Conservation (phyloP, 169 alveolate species). For the Ichthyophthirius multifiliis region DNA sequence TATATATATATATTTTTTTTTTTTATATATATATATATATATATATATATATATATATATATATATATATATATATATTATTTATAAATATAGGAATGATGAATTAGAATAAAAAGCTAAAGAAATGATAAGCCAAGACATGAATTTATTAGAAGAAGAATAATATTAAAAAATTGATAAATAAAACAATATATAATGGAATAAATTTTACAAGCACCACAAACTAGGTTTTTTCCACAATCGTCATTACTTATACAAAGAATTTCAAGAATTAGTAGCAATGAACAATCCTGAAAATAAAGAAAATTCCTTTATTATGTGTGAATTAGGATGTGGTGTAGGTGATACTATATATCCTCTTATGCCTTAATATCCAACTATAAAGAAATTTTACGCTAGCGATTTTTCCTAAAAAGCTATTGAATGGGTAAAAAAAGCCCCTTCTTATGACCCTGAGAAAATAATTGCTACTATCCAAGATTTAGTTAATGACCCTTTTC, state of each 20-base stretch:
- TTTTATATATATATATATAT: no score
- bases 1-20: no score
- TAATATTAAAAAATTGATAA: slow-evolving; percentile 64
- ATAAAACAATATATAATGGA: slow-evolving; percentile 88
- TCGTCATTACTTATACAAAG: slow-evolving; percentile 89
- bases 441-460: slow-evolving; percentile 46
- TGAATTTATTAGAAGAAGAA: neutral
- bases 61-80: neutral
- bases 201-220: slow-evolving; percentile 89
- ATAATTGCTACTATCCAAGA: slow-evolving; percentile 56
- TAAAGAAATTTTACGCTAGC: slow-evolving; percentile 82
- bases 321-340: slow-evolving; percentile 95
- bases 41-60: neutral
- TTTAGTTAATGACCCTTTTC: slow-evolving; percentile 54
- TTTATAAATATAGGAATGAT: slow-evolving; percentile 6
- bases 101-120: slow-evolving; percentile 30
- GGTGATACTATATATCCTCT: slow-evolving; percentile 93
- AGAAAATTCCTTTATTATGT: slow-evolving; percentile 43
- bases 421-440: slow-evolving; percentile 66
- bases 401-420: slow-evolving; percentile 91
- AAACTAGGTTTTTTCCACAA: slow-evolving; percentile 89
- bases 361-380: slow-evolving; percentile 52
- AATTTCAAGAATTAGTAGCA: slow-evolving; percentile 77
- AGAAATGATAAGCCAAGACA: slow-evolving; percentile 8
- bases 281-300: slow-evolving; percentile 25